Conservation (phyloP, 106 monocot species). For the Allium sativum region DNA sequence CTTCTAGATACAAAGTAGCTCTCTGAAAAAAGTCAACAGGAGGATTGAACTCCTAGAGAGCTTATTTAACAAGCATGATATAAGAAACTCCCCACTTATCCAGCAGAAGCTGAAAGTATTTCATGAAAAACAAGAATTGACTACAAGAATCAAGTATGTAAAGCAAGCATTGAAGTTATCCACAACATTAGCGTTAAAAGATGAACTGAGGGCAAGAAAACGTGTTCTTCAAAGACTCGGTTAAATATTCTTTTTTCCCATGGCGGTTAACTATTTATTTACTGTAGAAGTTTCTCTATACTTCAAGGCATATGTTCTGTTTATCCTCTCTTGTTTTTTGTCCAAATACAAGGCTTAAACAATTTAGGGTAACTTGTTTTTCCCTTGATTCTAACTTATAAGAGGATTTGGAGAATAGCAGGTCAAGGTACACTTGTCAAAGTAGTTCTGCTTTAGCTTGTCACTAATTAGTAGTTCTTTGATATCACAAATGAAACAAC, state of each 20-base stretch:
- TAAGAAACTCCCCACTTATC: conserved; percentile 68
- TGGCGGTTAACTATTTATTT: no score
- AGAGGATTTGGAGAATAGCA: no score
- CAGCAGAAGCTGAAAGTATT: conserved; percentile 77
- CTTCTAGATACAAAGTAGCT: conserved; percentile 67
- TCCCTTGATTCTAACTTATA: no score
- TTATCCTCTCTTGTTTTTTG: background rate
- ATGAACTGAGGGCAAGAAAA: conserved; percentile 92
- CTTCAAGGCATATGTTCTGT: background rate
- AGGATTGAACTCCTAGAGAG: conserved; percentile 87
- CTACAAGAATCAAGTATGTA: conserved; percentile 66
- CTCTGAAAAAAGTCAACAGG: conserved; percentile 56
- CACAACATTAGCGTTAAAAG: conserved; percentile 91
- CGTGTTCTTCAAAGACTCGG: conserved; percentile 82
- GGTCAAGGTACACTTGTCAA: no score
- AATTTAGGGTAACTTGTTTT: no score
- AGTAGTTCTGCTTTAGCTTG: no score
- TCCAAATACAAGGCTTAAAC: no score
- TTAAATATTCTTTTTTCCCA: conserved; percentile 26
- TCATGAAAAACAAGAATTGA: conserved; percentile 72
- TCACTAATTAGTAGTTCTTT: no score
- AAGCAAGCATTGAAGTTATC: conserved; percentile 69
- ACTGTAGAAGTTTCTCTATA: no score
- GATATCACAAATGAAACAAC: no score
- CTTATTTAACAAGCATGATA: conserved; percentile 70